Evolutionary conservation across 768 basidiomycete species (phyloP).

Genomic region (Suillus occidentalis): DNA sequence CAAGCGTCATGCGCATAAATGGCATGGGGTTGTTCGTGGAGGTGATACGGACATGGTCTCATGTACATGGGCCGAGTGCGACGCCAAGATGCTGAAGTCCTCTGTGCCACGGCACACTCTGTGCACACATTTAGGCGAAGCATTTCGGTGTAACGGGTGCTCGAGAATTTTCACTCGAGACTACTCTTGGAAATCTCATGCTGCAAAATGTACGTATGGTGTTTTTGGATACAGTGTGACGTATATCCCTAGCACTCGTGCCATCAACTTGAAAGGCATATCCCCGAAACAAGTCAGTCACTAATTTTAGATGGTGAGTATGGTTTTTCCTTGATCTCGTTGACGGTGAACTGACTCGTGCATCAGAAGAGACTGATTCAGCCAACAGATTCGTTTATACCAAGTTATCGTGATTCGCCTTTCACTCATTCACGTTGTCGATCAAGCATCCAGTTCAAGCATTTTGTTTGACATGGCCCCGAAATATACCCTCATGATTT

Average conservation of each 20-base stretch:
- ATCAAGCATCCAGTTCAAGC: background rate
- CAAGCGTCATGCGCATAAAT: conserved; percentile 5
- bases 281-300: background rate
- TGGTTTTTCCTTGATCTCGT: too few relatives aligned
- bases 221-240: background rate
- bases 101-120: background rate
- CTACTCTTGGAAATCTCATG: background rate
- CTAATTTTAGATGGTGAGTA: background rate
- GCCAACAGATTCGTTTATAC: too few relatives aligned
- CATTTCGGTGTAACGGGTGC: background rate
- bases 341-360: background rate
- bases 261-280: background rate
- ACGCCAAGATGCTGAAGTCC: background rate
- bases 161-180: background rate
- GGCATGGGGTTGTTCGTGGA: conserved; percentile 1
- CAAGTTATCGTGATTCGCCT: too few relatives aligned
- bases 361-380: background rate
- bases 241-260: background rate
- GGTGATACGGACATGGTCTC: background rate
- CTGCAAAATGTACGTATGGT: background rate
- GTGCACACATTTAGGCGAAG: background rate
- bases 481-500: background rate
- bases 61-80: conserved; percentile 8
- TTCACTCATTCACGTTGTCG: background rate
- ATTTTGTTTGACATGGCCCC: background rate